Base-by-base conservation (phyloP, 2,329 filamentous ascomycete species). In the Didymellaceae sp. region DNA sequence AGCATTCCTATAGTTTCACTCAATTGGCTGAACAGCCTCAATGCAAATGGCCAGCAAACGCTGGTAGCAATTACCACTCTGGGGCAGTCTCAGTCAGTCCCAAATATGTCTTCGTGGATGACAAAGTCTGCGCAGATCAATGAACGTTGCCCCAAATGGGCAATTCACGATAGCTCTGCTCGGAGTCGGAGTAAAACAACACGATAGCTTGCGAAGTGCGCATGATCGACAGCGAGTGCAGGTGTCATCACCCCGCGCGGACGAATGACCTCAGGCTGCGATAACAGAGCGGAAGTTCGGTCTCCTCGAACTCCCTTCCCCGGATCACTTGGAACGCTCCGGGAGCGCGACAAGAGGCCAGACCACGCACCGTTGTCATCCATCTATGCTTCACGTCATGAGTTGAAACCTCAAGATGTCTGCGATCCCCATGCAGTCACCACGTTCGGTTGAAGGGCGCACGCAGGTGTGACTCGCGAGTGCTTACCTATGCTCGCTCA, bases 191-290 rank as follows among this genome's bases (percentile, higher is more conserved):
- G 37, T 32, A 44, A 53, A 51, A 8, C 38, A 40, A 34, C 28
- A 30, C 39, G 33, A 42, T 34, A 39, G 13, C 40, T 44, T 46
- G 32, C 28, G 20, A 31, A 25, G 28, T 44, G 44, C 45, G 35
- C 46, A 44, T 45, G 43, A 52, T 52, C 43, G 43, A 39, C 43
- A 35, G 25, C 22, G 39, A 35, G 21, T 49, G 49, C 41, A 53
- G 47, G 30, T 57, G 46, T 52, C 44, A 51, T 52, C 49, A 42
- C 33, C 38, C 32, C 44, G 30, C 41, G 43, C 60, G 60, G 58
- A 57, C 62, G 60, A 60, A 54, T 21, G 49, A 47, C 33, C 51
- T 28, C 57, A 50, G 37, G 31, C 46, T 46, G 38, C 43, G 35
- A 35, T 42, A 42, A 34, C 44, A 26, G 47, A 47, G 45, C 58